Evolutionary conservation across 148 eudicot species (phyloP).

Genomic region (Silene uniflora): DNA sequence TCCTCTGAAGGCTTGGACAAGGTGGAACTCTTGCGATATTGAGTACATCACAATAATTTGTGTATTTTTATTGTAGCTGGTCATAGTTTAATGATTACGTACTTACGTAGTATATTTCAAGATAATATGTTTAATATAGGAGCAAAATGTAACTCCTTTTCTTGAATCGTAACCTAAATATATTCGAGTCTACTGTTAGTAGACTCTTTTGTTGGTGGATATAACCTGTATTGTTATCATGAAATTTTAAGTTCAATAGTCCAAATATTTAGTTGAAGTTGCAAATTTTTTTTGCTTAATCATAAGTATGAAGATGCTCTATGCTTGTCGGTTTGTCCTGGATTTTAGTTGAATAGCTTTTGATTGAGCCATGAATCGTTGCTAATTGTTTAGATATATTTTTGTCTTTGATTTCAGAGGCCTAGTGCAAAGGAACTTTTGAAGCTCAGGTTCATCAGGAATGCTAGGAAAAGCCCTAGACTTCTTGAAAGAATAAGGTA

Average conservation of each 20-base stretch:
- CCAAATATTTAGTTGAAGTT: neutral
- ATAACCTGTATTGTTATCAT: neutral
- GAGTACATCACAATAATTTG: neutral
- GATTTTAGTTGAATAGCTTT: neutral
- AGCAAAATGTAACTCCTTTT: neutral
- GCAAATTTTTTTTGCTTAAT: neutral
- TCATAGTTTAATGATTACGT: neutral
- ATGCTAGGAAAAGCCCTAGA: slow-evolving; percentile 79
- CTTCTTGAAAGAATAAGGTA: slow-evolving; percentile 95
- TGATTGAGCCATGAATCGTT: neutral
- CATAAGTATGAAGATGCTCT: neutral
- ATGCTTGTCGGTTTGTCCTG: neutral
- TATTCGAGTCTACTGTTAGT: neutral
- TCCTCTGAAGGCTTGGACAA: neutral
- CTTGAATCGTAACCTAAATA: neutral
- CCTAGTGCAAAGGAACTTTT: slow-evolving; percentile 92
- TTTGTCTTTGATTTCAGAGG: slow-evolving; percentile 50
- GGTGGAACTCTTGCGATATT: too few species aligned
- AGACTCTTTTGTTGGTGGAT: neutral
- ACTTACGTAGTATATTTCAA: neutral
- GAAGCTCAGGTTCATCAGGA: slow-evolving; percentile 81
- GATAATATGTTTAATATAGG: neutral
- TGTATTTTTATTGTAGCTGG: neutral
- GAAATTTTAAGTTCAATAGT: neutral
- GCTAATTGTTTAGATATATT: slow-evolving; percentile 5